Evolutionary conservation across 169 alveolate species (phyloP).

Genomic region (Plasmodium cynomolgi): DNA sequence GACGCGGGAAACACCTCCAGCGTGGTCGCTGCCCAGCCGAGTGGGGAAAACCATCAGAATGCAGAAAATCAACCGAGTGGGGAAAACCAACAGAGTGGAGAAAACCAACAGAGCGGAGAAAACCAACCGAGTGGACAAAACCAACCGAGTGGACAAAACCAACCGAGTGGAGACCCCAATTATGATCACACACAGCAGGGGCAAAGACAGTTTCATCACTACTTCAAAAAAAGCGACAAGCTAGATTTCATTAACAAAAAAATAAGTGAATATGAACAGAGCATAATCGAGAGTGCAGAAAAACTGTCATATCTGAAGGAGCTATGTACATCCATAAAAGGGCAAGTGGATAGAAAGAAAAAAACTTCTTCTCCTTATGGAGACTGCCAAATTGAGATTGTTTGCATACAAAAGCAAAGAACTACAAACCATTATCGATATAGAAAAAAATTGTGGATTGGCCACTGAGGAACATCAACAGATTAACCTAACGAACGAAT

Average conservation of each 20-base stretch:
- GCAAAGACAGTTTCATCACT: slow-evolving; percentile 8
- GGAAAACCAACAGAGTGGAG: neutral
- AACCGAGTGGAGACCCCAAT: neutral
- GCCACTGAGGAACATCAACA: neutral
- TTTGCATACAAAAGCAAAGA: slow-evolving; percentile 53
- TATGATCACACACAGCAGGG: neutral
- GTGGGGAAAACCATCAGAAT: neutral
- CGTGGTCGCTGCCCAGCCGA: neutral
- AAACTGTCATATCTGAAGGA: slow-evolving; percentile 48
- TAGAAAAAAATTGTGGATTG: neutral
- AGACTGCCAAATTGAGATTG: slow-evolving; percentile 41
- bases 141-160: neutral
- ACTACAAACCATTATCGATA: slow-evolving; percentile 26
- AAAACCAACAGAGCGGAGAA: neutral
- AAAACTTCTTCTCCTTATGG: slow-evolving; percentile 40
- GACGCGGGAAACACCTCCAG: neutral
- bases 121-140: neutral
- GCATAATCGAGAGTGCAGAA: slow-evolving; percentile 63
- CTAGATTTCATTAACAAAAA: slow-evolving; percentile 28
- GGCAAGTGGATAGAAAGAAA: slow-evolving; percentile 37
- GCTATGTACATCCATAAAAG: slow-evolving; percentile 30
- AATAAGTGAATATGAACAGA: slow-evolving; percentile 60
- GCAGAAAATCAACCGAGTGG: neutral
- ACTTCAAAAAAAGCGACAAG: slow-evolving; percentile 44
- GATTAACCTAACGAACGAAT: slow-evolving; percentile 17